Evolutionary conservation across 192 early-diverging fungal species (phyloP).

Genomic region (Irineochytrium annulatum): DNA sequence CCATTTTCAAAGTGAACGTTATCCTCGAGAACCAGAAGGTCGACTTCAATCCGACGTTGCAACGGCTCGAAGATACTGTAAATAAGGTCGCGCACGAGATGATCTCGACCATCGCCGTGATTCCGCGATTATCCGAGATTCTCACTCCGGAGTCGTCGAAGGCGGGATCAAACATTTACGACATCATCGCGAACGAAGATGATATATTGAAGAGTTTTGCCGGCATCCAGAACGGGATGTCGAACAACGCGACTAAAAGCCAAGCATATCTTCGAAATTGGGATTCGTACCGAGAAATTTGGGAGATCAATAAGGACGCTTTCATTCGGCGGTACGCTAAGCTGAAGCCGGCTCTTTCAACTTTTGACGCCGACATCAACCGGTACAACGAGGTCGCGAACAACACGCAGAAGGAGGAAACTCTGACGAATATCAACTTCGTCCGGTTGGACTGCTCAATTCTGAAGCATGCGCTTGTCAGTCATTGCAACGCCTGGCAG

Average conservation of each 20-base stretch:
- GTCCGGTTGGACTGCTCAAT: slow-evolving; percentile 54
- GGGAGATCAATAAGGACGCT: slow-evolving; percentile 70
- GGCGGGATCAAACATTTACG: slow-evolving; percentile 36
- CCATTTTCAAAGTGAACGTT: slow-evolving; percentile 63
- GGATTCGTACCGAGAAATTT: slow-evolving; percentile 65
- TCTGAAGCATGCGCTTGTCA: slow-evolving; percentile 59
- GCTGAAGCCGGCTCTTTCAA: slow-evolving; percentile 59
- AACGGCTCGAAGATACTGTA: slow-evolving; percentile 50
- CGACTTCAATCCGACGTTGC: slow-evolving; percentile 55
- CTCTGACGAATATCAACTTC: slow-evolving; percentile 63
- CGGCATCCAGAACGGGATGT: slow-evolving; percentile 56
- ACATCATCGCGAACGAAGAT: slow-evolving; percentile 53
- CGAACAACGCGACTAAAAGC: slow-evolving; percentile 53
- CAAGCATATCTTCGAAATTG: slow-evolving; percentile 59
- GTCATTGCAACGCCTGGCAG: slow-evolving; percentile 60
- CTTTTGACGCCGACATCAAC: slow-evolving; percentile 65
- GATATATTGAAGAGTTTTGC: slow-evolving; percentile 60
- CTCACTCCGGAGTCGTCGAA: slow-evolving; percentile 27
- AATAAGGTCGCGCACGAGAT: slow-evolving; percentile 53
- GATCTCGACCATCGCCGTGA: slow-evolving; percentile 52
- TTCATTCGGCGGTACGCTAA: slow-evolving; percentile 65
- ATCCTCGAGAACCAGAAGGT: slow-evolving; percentile 56
- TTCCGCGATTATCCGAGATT: slow-evolving; percentile 42
- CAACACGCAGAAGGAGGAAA: slow-evolving; percentile 67
- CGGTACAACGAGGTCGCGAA: slow-evolving; percentile 66